Percentiles rank a stretch among this genome's conserved stretches.
Evolutionary conservation across 495 filamentous ascomycete genomes (phyloP).

Genomic region (Hypomontagnella monticulosa): DNA sequence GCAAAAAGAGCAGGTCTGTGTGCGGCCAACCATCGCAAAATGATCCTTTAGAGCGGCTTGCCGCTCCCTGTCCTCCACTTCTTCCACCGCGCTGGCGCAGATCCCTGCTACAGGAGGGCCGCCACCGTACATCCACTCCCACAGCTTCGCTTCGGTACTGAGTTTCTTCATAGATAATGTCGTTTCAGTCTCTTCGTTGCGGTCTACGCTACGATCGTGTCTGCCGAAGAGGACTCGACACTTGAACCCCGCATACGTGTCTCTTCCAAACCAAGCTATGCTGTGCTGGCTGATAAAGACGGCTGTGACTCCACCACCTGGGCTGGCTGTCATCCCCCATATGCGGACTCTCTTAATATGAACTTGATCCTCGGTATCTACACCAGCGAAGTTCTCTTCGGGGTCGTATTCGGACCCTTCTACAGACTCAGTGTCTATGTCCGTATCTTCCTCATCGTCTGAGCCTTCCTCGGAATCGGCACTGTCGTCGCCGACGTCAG

Average conservation of each 20-base stretch:
- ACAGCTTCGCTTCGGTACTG: conserved; percentile 55
- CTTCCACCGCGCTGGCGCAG: not conserved
- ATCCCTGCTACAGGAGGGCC: conserved; percentile 54
- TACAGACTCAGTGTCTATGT: conserved; percentile 31
- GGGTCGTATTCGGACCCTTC: conserved; percentile 41
- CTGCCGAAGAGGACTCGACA: conserved; percentile 53
- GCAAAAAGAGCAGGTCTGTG: conserved; percentile 53
- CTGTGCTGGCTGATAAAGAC: conserved; percentile 52
- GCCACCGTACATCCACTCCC: conserved; percentile 60
- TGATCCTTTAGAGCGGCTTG: conserved; percentile 39
- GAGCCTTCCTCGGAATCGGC: conserved; percentile 13
- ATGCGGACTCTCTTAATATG: conserved; percentile 57
- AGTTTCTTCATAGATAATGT: conserved; percentile 29
- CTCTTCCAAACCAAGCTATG: conserved; percentile 51
- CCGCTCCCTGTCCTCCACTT: not conserved
- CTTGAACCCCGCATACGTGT: conserved; percentile 53
- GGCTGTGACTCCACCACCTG: conserved; percentile 55
- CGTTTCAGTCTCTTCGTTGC: conserved; percentile 6
- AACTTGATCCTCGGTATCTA: conserved; percentile 44
- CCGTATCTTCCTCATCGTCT: conserved; percentile 27
- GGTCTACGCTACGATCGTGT: conserved; percentile 27
- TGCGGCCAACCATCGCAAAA: conserved; percentile 41
- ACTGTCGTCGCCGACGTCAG: conserved; percentile 1
- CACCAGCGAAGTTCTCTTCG: conserved; percentile 32
- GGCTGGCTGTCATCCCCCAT: conserved; percentile 54